Evolutionary conservation across 2,329 filamentous ascomycete species (phyloP).

Genomic region (Zopfia rhizophila): DNA sequence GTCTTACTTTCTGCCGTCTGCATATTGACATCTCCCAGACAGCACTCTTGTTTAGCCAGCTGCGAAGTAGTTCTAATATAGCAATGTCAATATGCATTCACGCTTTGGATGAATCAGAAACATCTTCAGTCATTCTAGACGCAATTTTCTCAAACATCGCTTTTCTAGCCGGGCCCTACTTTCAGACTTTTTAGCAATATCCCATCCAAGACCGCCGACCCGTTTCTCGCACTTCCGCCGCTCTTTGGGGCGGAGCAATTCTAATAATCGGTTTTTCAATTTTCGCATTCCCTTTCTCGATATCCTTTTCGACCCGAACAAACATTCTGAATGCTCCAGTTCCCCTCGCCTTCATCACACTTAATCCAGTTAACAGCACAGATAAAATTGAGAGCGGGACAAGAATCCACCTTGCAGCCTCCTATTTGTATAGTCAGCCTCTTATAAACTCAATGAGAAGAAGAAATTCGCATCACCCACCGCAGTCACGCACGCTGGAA

Average conservation of each 20-base stretch:
- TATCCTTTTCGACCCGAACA: too few relatives aligned
- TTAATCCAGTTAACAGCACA: slow-evolving; percentile 7
- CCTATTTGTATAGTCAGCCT: too few relatives aligned
- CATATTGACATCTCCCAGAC: slow-evolving; percentile 21
- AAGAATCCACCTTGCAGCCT: too few relatives aligned
- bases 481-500: slow-evolving; percentile 21
- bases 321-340: slow-evolving; percentile 6
- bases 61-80: slow-evolving; percentile 26
- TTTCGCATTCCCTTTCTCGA: neutral
- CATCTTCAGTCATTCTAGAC: neutral
- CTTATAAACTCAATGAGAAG: too few relatives aligned
- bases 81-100: neutral
- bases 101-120: slow-evolving; percentile 4
- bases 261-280: too few relatives aligned
- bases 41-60: slow-evolving; percentile 41
- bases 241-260: neutral
- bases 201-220: too few relatives aligned
- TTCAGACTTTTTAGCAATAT: neutral
- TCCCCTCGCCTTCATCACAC: slow-evolving; percentile 10
- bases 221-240: too few relatives aligned
- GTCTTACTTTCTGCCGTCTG: slow-evolving; percentile 10
- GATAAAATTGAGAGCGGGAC: slow-evolving; percentile 10
- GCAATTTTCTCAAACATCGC: neutral
- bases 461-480: too few relatives aligned
- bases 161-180: neutral